Base-by-base conservation (phyloP, 2,329 filamentous ascomycete species). In the Pochonia chlamydosporia region DNA sequence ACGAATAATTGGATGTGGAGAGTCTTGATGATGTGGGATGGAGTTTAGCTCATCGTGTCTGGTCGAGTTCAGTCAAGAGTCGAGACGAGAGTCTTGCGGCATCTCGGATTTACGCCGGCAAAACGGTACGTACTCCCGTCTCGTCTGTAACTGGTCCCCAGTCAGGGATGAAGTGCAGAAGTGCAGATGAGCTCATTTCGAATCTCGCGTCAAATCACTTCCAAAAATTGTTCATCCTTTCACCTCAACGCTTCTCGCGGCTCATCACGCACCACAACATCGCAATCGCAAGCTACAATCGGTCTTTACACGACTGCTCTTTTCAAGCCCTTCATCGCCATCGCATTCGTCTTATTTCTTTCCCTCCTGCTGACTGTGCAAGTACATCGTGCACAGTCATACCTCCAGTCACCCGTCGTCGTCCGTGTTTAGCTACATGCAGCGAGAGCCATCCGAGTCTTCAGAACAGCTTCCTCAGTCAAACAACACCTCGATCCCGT, bases 401-500 rank as follows among this genome's bases (percentile, higher is more conserved):
- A 59, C 53, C 51, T 53, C 45, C 49, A 54, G 53, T 43, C 46
- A 33, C 24, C 56, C 59, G 60, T 58, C 57, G 53, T 63, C 57
- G 60, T 57, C 54, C 58, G 55, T 61, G 64, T 64, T 63, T 64
- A 73, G 66, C 79, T 84, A 76, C 81, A 84, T 84, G 81, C 81
- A 82, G 72, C 72, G 70, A 76, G 76, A 75, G 73, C 70, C 70
- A 54, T 60, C 61, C 58, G 69, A 73, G 63, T 68, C 61, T 73
- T 66, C 69, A 65, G 62, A 69, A 67, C 61, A 61, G 56, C 61
- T 59, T 59, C 63, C 59, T 55, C 67, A 67, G 52, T 58, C 64
- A 56, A 66, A 56, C 64, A 61, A 58, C 56, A 53, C 67, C 51
- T 55, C 61, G 48, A 56, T 59, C 49, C 49, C 64, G 33, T 52